Percentiles rank a stretch among this genome's conserved stretches.
Conservation (phyloP, 2,329 filamentous ascomycete species). For the Exophiala sp. region DNA sequence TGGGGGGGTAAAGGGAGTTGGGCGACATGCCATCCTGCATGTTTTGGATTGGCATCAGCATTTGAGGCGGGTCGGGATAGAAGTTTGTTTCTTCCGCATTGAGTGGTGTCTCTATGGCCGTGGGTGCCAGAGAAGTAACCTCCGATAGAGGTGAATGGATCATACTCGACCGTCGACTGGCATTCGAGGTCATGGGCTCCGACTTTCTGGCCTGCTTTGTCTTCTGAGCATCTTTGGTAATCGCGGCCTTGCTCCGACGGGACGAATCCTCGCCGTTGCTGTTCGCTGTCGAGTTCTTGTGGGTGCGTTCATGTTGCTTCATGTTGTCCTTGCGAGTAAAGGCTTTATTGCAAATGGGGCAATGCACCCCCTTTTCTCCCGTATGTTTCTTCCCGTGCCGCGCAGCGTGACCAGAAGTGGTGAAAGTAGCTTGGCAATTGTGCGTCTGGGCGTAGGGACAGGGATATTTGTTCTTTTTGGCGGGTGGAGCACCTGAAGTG, state of each 20-base stretch:
- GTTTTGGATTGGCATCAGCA: constrained; percentile 22
- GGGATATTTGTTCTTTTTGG: constrained; percentile 58
- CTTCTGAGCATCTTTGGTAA: constrained; percentile 28
- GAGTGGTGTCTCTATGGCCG: constrained; percentile 23
- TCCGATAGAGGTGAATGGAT: constrained; percentile 27
- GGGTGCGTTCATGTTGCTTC: constrained; percentile 62
- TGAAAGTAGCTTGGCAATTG: constrained; percentile 58
- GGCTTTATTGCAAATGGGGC: constrained; percentile 61
- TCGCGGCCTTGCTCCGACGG: constrained; percentile 27
- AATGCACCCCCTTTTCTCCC: constrained; percentile 62
- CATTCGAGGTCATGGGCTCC: constrained; percentile 14
- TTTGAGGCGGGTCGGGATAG: constrained; percentile 18
- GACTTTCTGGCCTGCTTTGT: constrained; percentile 16
- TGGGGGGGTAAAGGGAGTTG: constrained; percentile 26
- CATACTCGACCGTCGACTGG: constrained; percentile 20
- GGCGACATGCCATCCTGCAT: constrained; percentile 24
- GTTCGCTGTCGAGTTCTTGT: constrained; percentile 36
- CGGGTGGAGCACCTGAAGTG: constrained; percentile 6
- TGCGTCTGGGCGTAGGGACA: constrained; percentile 57
- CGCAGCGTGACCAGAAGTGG: constrained; percentile 61
- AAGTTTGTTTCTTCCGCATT: constrained; percentile 17
- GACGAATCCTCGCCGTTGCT: constrained; percentile 21
- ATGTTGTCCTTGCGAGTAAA: constrained; percentile 66
- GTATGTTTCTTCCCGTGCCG: constrained; percentile 64
- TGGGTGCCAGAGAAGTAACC: constrained; percentile 24